Percentiles rank a stretch among this genome's conserved stretches.
Evolutionary conservation across 257 asterid genomes (phyloP).

Genomic region (Scutellaria barbata): DNA sequence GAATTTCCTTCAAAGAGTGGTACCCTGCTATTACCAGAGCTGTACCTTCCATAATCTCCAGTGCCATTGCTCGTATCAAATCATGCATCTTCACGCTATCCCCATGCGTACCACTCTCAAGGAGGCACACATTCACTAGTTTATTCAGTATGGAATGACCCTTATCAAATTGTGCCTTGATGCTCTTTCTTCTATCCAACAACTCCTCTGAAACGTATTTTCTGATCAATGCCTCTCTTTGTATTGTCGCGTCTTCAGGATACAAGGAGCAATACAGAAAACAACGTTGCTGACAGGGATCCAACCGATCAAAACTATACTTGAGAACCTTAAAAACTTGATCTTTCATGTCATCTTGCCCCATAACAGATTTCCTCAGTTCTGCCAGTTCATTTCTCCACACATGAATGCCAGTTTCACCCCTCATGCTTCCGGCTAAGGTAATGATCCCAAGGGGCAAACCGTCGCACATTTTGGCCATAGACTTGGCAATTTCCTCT

Average conservation of each 20-base stretch:
- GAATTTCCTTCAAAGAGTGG: neutral
- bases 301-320: constrained; percentile 31
- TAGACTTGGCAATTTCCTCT: constrained; percentile 16
- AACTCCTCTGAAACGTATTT: constrained; percentile 20
- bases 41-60: too few relatives aligned
- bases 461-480: constrained; percentile 22
- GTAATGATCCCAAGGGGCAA: constrained; percentile 35
- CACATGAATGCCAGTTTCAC: constrained; percentile 13
- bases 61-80: too few relatives aligned
- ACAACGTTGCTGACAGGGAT: constrained; percentile 10
- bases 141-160: constrained; percentile 21
- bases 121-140: constrained; percentile 18
- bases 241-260: constrained; percentile 22
- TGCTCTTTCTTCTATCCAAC: constrained; percentile 20
- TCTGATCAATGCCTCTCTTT: neutral
- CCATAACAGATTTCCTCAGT: constrained; percentile 27
- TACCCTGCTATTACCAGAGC: neutral
- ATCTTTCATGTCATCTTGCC: constrained; percentile 7
- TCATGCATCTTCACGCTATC: constrained; percentile 34
- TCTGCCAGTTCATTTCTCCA: constrained; percentile 28
- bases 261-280: constrained; percentile 2
- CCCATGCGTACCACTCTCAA: constrained; percentile 7
- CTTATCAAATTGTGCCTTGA: constrained; percentile 15
- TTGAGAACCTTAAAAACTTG: constrained; percentile 32
- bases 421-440: constrained; percentile 31